phyloP scores from a whole-genome alignment of 176 grass and related monocot species.

The Leersia perrieri region DNA sequence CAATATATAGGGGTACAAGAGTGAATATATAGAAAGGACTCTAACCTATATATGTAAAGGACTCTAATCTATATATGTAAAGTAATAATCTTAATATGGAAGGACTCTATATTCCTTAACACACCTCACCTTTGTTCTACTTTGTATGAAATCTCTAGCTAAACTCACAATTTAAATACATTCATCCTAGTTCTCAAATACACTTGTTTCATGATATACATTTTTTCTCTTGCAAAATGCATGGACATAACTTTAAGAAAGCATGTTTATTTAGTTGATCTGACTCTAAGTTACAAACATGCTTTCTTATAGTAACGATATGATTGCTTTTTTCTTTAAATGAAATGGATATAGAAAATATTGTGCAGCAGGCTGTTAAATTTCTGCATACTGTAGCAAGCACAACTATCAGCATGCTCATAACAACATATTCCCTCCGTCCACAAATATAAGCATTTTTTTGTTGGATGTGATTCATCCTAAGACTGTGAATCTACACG shows the following conservation, averaged over 20 bases:
- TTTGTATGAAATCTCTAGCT: conserved; percentile 1
- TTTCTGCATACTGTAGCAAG: background rate
- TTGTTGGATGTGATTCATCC: no score
- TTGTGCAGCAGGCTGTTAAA: background rate
- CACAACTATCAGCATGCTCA: background rate
- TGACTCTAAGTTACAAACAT: background rate
- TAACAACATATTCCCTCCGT: no score
- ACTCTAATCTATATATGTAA: no score
- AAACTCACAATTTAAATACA: conserved; percentile 1
- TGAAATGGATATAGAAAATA: conserved; percentile 1
- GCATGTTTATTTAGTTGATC: conserved; percentile 2
- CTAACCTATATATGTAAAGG: no score
- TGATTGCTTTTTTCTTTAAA: background rate
- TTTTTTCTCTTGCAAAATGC: conserved; percentile 10
- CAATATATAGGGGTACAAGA: no score
- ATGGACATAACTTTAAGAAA: background rate
- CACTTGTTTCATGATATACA: background rate
- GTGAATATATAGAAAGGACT: no score
- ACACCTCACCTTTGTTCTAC: background rate
- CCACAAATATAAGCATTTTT: no score
- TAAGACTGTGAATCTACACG: no score
- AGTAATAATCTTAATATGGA: no score
- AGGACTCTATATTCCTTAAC: no score
- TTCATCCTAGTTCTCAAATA: conserved; percentile 11
- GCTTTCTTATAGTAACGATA: background rate